Percentiles rank a stretch among this genome's conserved stretches.
These are phyloP conservation scores for Tieghemostelium lacteum DNA, from an alignment of 78 protist species.

Conservation along the genomic window DNA sequence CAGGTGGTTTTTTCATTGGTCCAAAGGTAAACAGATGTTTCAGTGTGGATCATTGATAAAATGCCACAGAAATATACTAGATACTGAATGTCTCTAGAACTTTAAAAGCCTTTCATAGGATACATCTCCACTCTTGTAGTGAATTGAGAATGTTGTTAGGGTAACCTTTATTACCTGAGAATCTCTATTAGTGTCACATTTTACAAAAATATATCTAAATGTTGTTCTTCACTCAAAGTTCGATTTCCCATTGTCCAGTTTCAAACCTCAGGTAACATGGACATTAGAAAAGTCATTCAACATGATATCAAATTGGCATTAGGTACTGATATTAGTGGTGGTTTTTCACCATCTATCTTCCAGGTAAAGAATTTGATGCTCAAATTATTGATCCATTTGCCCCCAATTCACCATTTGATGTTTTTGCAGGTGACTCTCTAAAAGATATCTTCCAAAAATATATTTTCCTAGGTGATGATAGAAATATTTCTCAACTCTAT, in stretches of 20 bases:
- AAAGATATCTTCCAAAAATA: constrained; percentile 85
- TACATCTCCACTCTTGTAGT: too few relatives aligned
- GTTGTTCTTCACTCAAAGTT: too few relatives aligned
- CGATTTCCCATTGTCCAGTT: constrained; percentile 94
- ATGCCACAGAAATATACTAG: too few relatives aligned
- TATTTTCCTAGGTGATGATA: constrained; percentile 90
- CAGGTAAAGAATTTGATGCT: constrained; percentile 92
- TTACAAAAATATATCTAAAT: too few relatives aligned
- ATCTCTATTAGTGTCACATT: too few relatives aligned
- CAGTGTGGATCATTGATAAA: too few relatives aligned
- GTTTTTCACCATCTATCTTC: constrained; percentile 85
- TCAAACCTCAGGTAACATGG: constrained; percentile 84
- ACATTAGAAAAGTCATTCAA: constrained; percentile 45
- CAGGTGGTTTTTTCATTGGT: too few relatives aligned
- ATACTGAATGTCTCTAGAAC: too few relatives aligned
- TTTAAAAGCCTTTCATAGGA: too few relatives aligned
- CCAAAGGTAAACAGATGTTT: too few relatives aligned
- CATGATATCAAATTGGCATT: constrained; percentile 82
- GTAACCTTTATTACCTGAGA: too few relatives aligned
- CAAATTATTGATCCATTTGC: constrained; percentile 84
- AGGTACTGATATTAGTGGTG: constrained; percentile 94
- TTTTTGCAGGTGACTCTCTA: constrained; percentile 61
- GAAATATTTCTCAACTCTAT: constrained; percentile 85
- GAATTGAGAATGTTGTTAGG: too few relatives aligned
- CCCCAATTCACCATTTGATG: constrained; percentile 78